phyloP scores from a whole-genome alignment of 2,329 filamentous ascomycete genomes.

The Clonostachys rosea region DNA sequence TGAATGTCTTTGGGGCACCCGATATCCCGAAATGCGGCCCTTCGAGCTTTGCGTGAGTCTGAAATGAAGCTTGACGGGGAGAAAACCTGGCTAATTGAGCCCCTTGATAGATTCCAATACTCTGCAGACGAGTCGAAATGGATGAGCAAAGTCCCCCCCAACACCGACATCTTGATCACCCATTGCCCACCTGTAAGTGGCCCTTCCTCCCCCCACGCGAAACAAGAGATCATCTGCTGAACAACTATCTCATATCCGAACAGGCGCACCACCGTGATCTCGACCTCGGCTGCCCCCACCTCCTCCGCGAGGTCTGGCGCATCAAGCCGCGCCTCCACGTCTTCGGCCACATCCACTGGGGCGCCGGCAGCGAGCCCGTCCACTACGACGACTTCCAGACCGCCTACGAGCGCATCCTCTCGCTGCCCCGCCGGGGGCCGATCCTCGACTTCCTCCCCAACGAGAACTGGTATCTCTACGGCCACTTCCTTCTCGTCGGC shows the following conservation, averaged over 20 bases:
- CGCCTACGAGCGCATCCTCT: slow-evolving; percentile 64
- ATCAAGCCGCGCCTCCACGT: slow-evolving; percentile 73
- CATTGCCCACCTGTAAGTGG: slow-evolving; percentile 66
- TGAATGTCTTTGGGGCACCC: slow-evolving; percentile 70
- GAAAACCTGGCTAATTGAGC: neutral
- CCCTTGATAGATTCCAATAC: slow-evolving; percentile 63
- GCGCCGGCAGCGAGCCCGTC: slow-evolving; percentile 62
- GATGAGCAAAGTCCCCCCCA: slow-evolving; percentile 63
- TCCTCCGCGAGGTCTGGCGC: slow-evolving; percentile 70
- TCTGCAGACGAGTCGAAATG: slow-evolving; percentile 61
- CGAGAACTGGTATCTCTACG: slow-evolving; percentile 37
- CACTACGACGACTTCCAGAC: slow-evolving; percentile 73
- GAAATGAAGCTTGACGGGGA: neutral
- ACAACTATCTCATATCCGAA: too few species aligned
- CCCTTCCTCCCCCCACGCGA: neutral
- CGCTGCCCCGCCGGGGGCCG: slow-evolving; percentile 31
- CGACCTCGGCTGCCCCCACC: slow-evolving; percentile 64
- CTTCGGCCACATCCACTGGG: slow-evolving; percentile 82
- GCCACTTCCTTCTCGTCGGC: slow-evolving; percentile 37
- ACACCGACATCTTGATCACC: slow-evolving; percentile 76
- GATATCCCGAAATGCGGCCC: slow-evolving; percentile 76
- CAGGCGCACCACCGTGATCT: slow-evolving; percentile 65
- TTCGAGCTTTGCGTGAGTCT: slow-evolving; percentile 52
- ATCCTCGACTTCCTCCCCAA: slow-evolving; percentile 42
- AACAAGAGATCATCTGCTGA: slow-evolving; percentile 1